Evolutionary conservation across 176 grass and related monocot species (phyloP).

Genomic region (Oryza meyeriana): DNA sequence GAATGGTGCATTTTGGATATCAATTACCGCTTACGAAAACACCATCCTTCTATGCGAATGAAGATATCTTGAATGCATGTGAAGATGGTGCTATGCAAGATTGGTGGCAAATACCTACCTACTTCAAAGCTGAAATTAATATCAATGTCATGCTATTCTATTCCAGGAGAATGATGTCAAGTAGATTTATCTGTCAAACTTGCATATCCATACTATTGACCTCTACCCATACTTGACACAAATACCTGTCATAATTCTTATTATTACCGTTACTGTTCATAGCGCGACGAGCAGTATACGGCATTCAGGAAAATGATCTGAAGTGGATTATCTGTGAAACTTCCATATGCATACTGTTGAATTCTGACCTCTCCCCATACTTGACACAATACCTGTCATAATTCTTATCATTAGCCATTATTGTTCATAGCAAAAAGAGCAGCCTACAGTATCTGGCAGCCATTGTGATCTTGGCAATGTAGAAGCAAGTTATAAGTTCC

Average conservation of each 20-base stretch:
- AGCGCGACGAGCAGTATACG: background rate
- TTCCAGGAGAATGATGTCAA: background rate
- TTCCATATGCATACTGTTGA: no score
- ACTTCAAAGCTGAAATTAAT: background rate
- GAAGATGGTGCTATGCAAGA: background rate
- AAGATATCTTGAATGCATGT: background rate
- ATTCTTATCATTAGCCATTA: background rate
- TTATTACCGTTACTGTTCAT: background rate
- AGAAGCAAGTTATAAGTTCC: background rate
- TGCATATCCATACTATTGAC: background rate
- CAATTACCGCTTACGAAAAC: background rate
- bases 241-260: background rate
- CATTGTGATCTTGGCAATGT: background rate
- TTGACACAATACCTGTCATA: background rate
- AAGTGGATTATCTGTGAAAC: no score
- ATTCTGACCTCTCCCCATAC: no score
- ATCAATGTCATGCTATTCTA: background rate
- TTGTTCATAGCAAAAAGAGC: background rate
- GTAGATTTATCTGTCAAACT: background rate
- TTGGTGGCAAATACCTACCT: background rate
- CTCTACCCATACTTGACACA: background rate
- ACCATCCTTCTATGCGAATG: background rate
- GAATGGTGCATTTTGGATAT: background rate
- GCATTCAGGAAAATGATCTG: no score
- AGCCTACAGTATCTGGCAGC: background rate